phyloP scores from a whole-genome alignment of 305 asterid species.

The Fraxinus xanthoxyloides region DNA sequence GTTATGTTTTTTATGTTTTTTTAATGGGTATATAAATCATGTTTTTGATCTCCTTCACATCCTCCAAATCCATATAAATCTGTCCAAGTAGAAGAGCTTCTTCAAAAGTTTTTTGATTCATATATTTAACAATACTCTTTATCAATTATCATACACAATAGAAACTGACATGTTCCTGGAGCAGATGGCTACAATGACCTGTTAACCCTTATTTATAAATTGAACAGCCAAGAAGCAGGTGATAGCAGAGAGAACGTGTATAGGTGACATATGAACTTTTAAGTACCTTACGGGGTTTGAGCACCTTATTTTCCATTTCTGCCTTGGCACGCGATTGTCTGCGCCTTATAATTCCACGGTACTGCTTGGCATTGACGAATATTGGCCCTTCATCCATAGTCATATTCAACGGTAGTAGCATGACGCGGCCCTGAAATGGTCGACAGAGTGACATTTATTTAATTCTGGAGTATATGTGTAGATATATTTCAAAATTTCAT shows the following conservation, averaged over 20 bases:
- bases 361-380: constrained; percentile 82
- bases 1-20: no score
- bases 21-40: no score
- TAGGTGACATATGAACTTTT: not conserved
- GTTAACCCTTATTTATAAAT: not conserved
- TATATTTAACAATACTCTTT: not conserved
- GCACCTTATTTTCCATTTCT: constrained; percentile 38
- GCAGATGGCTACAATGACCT: not conserved
- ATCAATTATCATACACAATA: not conserved
- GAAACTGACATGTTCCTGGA: not conserved
- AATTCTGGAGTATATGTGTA: not conserved
- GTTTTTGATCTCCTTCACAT: no score
- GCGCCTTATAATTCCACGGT: constrained; percentile 77
- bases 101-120: no score
- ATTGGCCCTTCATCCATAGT: constrained; percentile 57
- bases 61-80: no score
- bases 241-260: not conserved
- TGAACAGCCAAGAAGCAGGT: not conserved
- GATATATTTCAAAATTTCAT: not conserved
- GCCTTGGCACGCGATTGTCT: constrained; percentile 70
- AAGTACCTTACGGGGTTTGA: constrained; percentile 57
- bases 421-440: constrained; percentile 55
- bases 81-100: no score
- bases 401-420: constrained; percentile 63
- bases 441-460: not conserved